These are phyloP conservation scores for Cercophora samala DNA, from an alignment of 495 filamentous ascomycete genomes.

Conservation along the genomic window DNA sequence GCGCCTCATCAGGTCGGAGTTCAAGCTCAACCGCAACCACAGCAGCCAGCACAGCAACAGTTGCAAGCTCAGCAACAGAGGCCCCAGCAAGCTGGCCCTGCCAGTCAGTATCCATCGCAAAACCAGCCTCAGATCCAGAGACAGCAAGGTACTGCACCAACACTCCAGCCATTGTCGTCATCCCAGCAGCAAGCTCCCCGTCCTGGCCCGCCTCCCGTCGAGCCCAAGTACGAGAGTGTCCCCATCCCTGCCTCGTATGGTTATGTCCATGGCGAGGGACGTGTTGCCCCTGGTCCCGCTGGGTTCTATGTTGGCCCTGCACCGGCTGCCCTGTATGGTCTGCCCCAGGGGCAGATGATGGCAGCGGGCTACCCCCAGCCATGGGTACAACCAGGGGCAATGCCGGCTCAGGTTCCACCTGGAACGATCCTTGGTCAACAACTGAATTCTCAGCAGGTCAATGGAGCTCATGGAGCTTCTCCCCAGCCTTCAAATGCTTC, in stretches of 20 bases:
- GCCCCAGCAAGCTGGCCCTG: conserved; percentile 8
- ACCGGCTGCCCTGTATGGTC: conserved; percentile 5
- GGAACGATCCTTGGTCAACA: conserved; percentile 15
- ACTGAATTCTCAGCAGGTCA: not conserved
- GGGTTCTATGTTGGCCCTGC: conserved; percentile 36
- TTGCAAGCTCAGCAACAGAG: not conserved
- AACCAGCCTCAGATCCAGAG: conserved; percentile 8
- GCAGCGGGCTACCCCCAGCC: conserved; percentile 19
- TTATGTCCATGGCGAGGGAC: conserved; percentile 45
- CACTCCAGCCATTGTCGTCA: conserved; percentile 9
- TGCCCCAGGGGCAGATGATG: not conserved
- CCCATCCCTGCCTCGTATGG: conserved; percentile 48
- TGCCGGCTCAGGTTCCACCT: conserved; percentile 1
- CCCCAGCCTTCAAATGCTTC: not conserved
- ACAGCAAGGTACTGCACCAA: conserved; percentile 8
- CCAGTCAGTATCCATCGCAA: not conserved
- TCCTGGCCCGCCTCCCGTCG: conserved; percentile 15
- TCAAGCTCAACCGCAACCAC: conserved; percentile 1
- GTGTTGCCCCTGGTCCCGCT: conserved; percentile 34
- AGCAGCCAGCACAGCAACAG: conserved; percentile 14
- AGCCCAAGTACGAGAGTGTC: conserved; percentile 44
- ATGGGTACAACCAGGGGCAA: conserved; percentile 15
- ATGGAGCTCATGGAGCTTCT: not conserved
- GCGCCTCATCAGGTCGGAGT: not conserved
- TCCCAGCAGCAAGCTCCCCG: conserved; percentile 14